Evolutionary conservation across 1,139 yeast genomes (phyloP), one percentile per base, ranked within the genome.

Genomic region (Saccharomyces hybrid): DNA sequence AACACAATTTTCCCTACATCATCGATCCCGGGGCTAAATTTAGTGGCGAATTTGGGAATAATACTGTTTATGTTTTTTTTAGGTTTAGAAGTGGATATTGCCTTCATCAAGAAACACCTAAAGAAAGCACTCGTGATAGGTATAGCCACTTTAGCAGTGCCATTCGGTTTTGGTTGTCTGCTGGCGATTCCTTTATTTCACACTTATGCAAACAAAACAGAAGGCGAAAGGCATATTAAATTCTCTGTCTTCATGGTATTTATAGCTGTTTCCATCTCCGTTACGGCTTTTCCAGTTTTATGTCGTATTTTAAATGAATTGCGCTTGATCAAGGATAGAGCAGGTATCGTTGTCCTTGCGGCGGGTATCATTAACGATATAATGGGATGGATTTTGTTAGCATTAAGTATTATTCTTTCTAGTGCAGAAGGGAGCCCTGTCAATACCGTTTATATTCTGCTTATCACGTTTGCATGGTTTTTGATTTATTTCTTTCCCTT

Each of bases 341-440:
- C 85, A 8, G 95, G 95, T 38, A 80, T 84, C 14, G 80, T 86
- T 52, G 93, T 85, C n/a, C 73, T 87, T 53, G 86, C 91, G 2
- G 93, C 95, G 2, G 95, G 95, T 51, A 85, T 86, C 55, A 78
- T 83, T 48, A 87, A 87, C 65, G 95, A 87, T 66, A 78, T 87
- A 61, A 68, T 84, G n/a, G 95, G 95, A 2, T 87, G 95, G 95
- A 80, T 86, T 55, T 72, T 87, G 53, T 76, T 87, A 58, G 95
- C 95, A 0, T 74, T 87, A 57, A 81, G 84, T 52, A 85, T 87
- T 50, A 85, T 91, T 13, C 74, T 87, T 57, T 90, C 91, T 8
- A 86, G 84, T 66, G 76, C 91, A 1, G 78, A 82, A n/a, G 66
- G 76, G 11, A 77, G 80, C 49, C 84, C 87, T 0, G 80, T 85